Evolutionary conservation across 1,139 yeast genomes (phyloP).

Genomic region (Suhomyces yuchorum): DNA sequence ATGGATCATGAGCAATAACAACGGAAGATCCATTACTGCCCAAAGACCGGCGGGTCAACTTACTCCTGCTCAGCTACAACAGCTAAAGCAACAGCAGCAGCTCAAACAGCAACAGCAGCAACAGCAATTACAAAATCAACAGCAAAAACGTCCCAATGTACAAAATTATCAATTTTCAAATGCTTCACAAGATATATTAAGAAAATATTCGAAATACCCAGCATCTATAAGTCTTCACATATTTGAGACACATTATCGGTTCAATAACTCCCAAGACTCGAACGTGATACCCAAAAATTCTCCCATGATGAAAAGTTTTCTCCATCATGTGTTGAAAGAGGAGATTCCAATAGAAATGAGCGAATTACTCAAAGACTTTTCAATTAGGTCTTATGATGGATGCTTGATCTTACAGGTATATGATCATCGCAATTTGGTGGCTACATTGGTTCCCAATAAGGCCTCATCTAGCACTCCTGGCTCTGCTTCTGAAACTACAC

Average conservation of each 20-base stretch:
- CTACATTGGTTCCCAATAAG: slow-evolving; percentile 13
- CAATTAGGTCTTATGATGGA: slow-evolving; percentile 83
- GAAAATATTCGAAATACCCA: slow-evolving; percentile 74
- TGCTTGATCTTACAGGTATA: slow-evolving; percentile 80
- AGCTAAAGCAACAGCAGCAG: slow-evolving; percentile 39
- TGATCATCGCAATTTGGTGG: slow-evolving; percentile 61
- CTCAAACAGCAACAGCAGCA: slow-evolving; percentile 31
- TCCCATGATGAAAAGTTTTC: slow-evolving; percentile 76
- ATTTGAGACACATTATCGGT: slow-evolving; percentile 84
- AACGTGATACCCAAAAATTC: slow-evolving; percentile 79
- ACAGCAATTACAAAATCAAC: slow-evolving; percentile 9
- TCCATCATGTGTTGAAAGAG: slow-evolving; percentile 76
- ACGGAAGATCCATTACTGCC: slow-evolving; percentile 8
- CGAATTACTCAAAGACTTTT: slow-evolving; percentile 85
- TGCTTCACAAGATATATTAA: slow-evolving; percentile 71
- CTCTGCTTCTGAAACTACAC: slow-evolving; percentile 4
- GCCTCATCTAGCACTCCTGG: slow-evolving; percentile 5
- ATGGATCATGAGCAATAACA: slow-evolving; percentile 12
- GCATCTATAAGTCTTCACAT: slow-evolving; percentile 88
- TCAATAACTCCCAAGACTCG: slow-evolving; percentile 68
- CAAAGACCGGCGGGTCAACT: slow-evolving; percentile 14
- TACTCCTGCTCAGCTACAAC: slow-evolving; percentile 22
- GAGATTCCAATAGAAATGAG: slow-evolving; percentile 87
- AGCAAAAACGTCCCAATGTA: slow-evolving; percentile 33
- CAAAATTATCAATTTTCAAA: slow-evolving; percentile 62